Evolutionary conservation across 305 asterid species (phyloP).

Genomic region (Nicotiana rustica): DNA sequence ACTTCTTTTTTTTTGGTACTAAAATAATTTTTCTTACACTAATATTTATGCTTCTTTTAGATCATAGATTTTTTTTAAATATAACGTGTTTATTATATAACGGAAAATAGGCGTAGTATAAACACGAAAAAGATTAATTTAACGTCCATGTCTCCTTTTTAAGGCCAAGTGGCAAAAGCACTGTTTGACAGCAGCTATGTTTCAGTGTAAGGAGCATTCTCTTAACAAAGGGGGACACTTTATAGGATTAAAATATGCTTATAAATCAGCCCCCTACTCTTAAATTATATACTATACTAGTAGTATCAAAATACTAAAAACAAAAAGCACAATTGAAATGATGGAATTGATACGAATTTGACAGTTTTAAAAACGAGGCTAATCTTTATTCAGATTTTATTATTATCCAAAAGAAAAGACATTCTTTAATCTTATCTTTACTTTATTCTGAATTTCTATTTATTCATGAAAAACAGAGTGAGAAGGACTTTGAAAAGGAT

Average conservation of each 20-base stretch:
- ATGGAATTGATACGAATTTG: constrained; percentile 28
- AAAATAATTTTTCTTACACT: too few relatives aligned
- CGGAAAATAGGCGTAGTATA: too few relatives aligned
- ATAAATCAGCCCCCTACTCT: neutral
- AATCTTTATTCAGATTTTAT: neutral
- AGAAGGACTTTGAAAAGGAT: neutral
- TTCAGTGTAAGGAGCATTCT: constrained; percentile 35
- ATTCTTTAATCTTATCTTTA: neutral
- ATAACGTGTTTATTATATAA: too few relatives aligned
- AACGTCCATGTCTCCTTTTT: too few relatives aligned
- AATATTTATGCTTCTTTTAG: too few relatives aligned
- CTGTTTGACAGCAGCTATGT: constrained; percentile 30
- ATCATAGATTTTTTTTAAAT: too few relatives aligned
- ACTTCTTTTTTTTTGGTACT: too few relatives aligned
- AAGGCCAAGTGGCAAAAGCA: neutral
- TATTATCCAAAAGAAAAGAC: neutral
- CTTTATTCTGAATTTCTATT: neutral
- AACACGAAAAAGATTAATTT: too few relatives aligned
- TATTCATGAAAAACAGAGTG: neutral
- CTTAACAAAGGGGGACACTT: constrained; percentile 17
- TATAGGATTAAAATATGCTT: neutral
- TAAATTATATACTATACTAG: neutral
- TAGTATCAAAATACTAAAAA: neutral
- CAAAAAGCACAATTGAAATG: constrained; percentile 1
- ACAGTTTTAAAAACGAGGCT: constrained; percentile 1